These are phyloP conservation scores for Linum tenue DNA, from an alignment of 345 rosid species.

Conservation along the genomic window DNA sequence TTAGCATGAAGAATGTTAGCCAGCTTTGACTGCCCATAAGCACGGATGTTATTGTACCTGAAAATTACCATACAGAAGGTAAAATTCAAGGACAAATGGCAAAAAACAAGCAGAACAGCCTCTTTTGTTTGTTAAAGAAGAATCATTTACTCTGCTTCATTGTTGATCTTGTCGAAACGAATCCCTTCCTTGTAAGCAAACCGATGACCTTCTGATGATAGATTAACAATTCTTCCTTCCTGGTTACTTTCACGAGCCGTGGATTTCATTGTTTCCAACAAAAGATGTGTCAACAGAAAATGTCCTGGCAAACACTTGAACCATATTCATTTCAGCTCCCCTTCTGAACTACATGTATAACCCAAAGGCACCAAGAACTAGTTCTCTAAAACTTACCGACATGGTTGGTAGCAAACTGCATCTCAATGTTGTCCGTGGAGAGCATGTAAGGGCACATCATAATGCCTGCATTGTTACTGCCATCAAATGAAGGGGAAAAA, in stretches of 20 bases:
- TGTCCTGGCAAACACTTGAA: neutral
- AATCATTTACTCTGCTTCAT: constrained; percentile 27
- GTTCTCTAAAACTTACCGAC: constrained; percentile 26
- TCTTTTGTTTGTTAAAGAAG: neutral
- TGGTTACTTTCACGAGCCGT: constrained; percentile 30
- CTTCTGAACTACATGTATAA: constrained; percentile 3
- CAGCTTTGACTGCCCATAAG: constrained; percentile 35
- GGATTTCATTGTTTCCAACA: constrained; percentile 39
- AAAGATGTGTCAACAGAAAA: constrained; percentile 41
- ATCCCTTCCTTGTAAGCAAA: constrained; percentile 38
- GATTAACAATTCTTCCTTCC: constrained; percentile 43
- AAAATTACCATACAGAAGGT: neutral
- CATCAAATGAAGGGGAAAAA: neutral
- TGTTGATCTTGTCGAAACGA: constrained; percentile 34
- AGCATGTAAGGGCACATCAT: constrained; percentile 35
- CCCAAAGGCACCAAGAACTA: neutral
- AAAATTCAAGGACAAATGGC: neutral
- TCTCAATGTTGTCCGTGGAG: constrained; percentile 45
- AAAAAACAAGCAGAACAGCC: neutral
- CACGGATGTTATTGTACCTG: constrained; percentile 15
- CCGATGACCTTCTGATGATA: constrained; percentile 33
- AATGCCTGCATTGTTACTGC: constrained; percentile 15
- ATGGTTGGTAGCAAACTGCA: constrained; percentile 52
- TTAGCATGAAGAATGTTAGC: constrained; percentile 32
- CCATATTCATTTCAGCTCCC: neutral